Conservation (phyloP, 129 eudicot species). For the Apium graveolens region DNA sequence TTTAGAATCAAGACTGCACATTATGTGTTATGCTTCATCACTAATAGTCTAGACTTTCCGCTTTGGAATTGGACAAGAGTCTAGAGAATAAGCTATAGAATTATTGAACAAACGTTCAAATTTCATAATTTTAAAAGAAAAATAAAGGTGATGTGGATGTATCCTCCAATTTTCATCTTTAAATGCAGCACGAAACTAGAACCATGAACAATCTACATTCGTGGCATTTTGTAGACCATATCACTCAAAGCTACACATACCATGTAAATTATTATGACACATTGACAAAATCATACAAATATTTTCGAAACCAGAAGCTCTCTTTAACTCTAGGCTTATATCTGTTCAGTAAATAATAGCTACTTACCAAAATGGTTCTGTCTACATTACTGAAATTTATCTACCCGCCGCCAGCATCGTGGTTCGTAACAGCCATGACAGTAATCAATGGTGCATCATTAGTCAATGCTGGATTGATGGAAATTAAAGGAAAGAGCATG, state of each 20-base stretch:
- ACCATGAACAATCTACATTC: background rate
- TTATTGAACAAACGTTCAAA: too few relatives aligned
- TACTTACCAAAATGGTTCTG: background rate
- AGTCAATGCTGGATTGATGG: conserved; percentile 25
- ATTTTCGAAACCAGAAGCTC: background rate
- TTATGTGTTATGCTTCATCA: too few relatives aligned
- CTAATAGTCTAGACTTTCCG: too few relatives aligned
- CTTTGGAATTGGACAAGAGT: too few relatives aligned
- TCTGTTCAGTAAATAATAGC: background rate
- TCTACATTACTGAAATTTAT: conserved; percentile 10
- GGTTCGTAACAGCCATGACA: conserved; percentile 27
- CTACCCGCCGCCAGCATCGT: conserved; percentile 29
- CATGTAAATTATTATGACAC: background rate
- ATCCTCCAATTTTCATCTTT: background rate
- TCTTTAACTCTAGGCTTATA: background rate
- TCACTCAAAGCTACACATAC: background rate
- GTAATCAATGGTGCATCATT: conserved; percentile 19
- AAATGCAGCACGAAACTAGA: background rate
- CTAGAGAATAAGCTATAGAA: too few relatives aligned
- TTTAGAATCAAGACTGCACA: too few relatives aligned
- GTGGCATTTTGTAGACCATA: background rate
- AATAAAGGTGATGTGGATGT: background rate
- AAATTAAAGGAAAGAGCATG: conserved; percentile 30
- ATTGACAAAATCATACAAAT: too few relatives aligned
- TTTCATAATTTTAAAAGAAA: too few relatives aligned